Base-by-base conservation (phyloP, 495 filamentous ascomycete species). In the Thozetella sp. region DNA sequence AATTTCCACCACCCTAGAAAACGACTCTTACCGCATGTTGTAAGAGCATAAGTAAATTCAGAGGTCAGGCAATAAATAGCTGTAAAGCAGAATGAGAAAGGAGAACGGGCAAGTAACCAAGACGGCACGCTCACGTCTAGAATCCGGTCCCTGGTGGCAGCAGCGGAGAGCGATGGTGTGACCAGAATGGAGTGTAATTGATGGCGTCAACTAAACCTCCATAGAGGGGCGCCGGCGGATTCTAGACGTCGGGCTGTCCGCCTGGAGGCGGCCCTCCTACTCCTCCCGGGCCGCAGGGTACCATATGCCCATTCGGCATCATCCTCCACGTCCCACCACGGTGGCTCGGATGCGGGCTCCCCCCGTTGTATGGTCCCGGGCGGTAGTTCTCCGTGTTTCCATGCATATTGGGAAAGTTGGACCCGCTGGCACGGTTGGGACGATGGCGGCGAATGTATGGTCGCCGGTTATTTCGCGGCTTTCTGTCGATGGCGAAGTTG, bases 401-500 rank as follows among this genome's bases (percentile, higher is more conserved):
- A 15, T 9, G 43, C 20, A n/a, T 4, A 20, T 10, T 48, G 4
- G 43, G 4, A 3, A 20, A 20, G 43, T 13, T 20, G n/a, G 43
- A 13, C 3, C 10, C 43, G n/a, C 43, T 48, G 12, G 43, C 10
- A 4, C 43, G 43, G 43, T 20, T 48, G 9, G 43, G n/a, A 13
- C 43, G 43, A 48, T 48, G 43, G 10, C 67, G 63, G 9, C 69
- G 62, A 25, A 61, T 54, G 37, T 67, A 78, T 12, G 69, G 64
- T n/a, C 71, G 57, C 45, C 67, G 70, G 1, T 67, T 65, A 6
- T 58, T 66, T 43, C 66, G 62, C 2, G 77, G 76, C 55, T 73
- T 79, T 25, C 75, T 64, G 17, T 78, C 78, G 17, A 84, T 72
- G 1, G 71, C 69, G 61, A 84, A 89, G 2, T 82, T 68, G 30